These are phyloP conservation scores for Termitomyces titanicus DNA, from an alignment of 768 basidiomycete species.

Conservation along the genomic window DNA sequence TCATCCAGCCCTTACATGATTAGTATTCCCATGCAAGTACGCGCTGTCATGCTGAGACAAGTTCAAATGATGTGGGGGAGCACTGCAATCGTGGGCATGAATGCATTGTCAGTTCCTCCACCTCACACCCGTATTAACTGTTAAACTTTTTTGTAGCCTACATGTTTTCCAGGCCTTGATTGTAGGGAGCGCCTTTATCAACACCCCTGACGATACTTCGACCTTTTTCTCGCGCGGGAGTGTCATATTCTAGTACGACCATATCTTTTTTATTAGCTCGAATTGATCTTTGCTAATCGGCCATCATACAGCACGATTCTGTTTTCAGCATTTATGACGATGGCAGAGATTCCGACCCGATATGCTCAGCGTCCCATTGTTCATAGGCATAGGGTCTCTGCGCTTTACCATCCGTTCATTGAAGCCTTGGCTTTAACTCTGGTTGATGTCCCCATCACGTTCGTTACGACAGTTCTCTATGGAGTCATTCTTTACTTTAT, in stretches of 20 bases:
- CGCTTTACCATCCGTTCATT: constrained; percentile 42
- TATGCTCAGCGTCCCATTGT: constrained; percentile 61
- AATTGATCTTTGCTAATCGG: constrained; percentile 5
- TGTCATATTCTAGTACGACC: constrained; percentile 71
- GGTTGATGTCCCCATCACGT: constrained; percentile 59
- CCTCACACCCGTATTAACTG: constrained; percentile 7
- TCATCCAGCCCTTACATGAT: constrained; percentile 38
- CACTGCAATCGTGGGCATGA: constrained; percentile 31
- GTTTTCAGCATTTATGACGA: constrained; percentile 9
- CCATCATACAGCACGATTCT: constrained; percentile 7
- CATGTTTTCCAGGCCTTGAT: constrained; percentile 49
- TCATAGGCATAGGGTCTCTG: constrained; percentile 50
- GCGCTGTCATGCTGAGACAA: constrained; percentile 39
- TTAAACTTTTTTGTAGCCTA: constrained; percentile 27
- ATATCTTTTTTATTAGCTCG: neutral
- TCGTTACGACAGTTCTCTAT: constrained; percentile 43
- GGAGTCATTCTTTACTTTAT: constrained; percentile 58
- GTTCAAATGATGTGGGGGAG: constrained; percentile 43
- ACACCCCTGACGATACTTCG: constrained; percentile 47
- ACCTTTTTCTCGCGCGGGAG: constrained; percentile 75
- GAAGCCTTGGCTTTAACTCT: constrained; percentile 47
- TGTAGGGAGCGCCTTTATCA: constrained; percentile 66
- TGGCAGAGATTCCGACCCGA: constrained; percentile 32
- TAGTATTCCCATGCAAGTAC: constrained; percentile 41
- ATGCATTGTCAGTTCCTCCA: constrained; percentile 27